phyloP scores from a whole-genome alignment of 2,329 filamentous ascomycete species.

The Fonsecaea pedrosoi region DNA sequence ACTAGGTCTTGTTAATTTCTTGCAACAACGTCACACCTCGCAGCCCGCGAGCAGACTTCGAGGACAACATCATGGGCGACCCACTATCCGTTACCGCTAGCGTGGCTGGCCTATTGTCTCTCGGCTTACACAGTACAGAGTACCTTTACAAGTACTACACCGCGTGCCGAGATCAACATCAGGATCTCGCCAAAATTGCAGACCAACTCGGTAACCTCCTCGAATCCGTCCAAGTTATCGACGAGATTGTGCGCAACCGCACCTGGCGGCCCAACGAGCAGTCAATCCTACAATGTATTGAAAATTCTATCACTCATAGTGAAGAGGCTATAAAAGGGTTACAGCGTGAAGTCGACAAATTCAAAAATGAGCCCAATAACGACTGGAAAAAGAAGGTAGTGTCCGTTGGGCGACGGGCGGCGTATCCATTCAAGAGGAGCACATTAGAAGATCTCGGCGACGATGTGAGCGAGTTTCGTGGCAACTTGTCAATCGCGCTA shows the following conservation, averaged over 20 bases:
- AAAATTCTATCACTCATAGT: conserved; percentile 41
- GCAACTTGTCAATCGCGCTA: conserved; percentile 44
- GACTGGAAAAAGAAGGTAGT: conserved; percentile 9
- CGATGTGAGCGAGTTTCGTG: conserved; percentile 46
- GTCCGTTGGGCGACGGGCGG: conserved; percentile 31
- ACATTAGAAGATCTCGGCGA: conserved; percentile 51
- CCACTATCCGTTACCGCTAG: conserved; percentile 43
- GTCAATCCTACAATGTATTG: conserved; percentile 39
- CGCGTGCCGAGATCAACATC: conserved; percentile 40
- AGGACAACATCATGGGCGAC: conserved; percentile 38
- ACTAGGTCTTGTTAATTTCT: background rate
- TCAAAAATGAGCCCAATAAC: conserved; percentile 30
- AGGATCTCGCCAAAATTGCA: conserved; percentile 42
- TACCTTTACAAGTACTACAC: conserved; percentile 47
- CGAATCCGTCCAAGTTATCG: conserved; percentile 40
- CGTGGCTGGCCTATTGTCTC: conserved; percentile 46
- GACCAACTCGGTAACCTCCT: conserved; percentile 42
- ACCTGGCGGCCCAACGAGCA: conserved; percentile 41
- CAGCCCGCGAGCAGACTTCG: background rate
- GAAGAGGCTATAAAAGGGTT: conserved; percentile 44
- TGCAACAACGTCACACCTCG: conserved; percentile 9
- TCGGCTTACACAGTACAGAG: conserved; percentile 48
- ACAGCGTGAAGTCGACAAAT: conserved; percentile 41
- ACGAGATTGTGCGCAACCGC: conserved; percentile 34
- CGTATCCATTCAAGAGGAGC: conserved; percentile 47